Conservation (phyloP, 768 basidiomycete species). For the Mycena alexandri region DNA sequence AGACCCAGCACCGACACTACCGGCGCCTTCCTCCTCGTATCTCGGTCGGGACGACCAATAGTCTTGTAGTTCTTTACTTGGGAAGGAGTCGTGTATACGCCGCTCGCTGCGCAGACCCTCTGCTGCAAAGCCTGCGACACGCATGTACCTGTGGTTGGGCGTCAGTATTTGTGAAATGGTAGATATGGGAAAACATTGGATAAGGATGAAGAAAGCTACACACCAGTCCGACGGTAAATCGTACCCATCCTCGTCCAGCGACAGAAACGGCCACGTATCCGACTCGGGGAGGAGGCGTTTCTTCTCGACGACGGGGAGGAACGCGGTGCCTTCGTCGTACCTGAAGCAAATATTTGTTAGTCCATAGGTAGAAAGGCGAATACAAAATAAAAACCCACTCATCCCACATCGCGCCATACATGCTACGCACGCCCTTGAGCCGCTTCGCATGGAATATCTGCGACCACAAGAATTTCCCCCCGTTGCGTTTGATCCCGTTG, state of each 20-base stretch:
- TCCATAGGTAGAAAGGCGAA: too few relatives aligned
- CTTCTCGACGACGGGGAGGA: slow-evolving; percentile 77
- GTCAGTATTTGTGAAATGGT: too few relatives aligned
- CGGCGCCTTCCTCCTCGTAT: slow-evolving; percentile 55
- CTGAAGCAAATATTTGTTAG: slow-evolving; percentile 52
- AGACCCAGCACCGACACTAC: too few relatives aligned
- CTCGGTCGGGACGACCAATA: slow-evolving; percentile 77
- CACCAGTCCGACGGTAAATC: slow-evolving; percentile 87
- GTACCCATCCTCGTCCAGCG: slow-evolving; percentile 83
- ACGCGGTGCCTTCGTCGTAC: slow-evolving; percentile 88
- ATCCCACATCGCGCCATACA: slow-evolving; percentile 79
- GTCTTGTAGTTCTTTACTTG: slow-evolving; percentile 78
- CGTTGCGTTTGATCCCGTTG: slow-evolving; percentile 79
- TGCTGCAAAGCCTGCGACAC: slow-evolving; percentile 78
- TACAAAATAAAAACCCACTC: too few relatives aligned
- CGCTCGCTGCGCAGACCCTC: slow-evolving; percentile 77
- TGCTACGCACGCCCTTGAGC: slow-evolving; percentile 56
- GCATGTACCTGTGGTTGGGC: slow-evolving; percentile 83
- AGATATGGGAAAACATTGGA: too few relatives aligned
- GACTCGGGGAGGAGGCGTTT: slow-evolving; percentile 71
- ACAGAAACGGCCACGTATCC: slow-evolving; percentile 72
- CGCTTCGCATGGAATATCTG: slow-evolving; percentile 79
- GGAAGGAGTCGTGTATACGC: slow-evolving; percentile 72
- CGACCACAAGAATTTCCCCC: slow-evolving; percentile 84
- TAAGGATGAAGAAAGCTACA: too few relatives aligned